Base-by-base conservation (phyloP, 139 green algal species). In the Gonium pectorale region DNA sequence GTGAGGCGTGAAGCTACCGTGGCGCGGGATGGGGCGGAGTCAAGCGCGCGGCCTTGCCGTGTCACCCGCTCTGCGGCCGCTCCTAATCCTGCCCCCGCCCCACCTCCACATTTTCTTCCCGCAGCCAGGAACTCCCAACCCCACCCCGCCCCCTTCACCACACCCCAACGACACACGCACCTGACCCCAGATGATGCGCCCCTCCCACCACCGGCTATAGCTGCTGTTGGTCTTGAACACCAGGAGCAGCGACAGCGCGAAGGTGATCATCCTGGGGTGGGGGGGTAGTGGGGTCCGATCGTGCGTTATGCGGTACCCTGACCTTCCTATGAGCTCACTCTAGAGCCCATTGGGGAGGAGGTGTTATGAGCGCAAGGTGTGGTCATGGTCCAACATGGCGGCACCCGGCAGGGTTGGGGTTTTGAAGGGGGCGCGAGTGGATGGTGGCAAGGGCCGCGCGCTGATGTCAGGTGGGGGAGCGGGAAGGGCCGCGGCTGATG, bases 181-280 rank as follows among this genome's bases (percentile, higher is more conserved):
- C 86, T 89, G 77, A 0, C 88, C 88, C 88, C 88, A 91, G 15
- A 89, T 80, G 38, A 91, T 85, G 9, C 88, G 84, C 2, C 84
- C 90, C 75, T 93, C 90, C 90, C 90, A 93, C 90, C 90, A 93
- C 19, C 90, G 86, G 2, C 85, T 75, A 68, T 91, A 93, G 22
- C 73, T 87, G 72, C 49, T 80, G 87, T 93, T 93, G 26, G 90
- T 93, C 43, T 89, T 90, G 86, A 93, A 93, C 59, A 93, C 90
- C 83, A 92, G 86, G 68, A 93, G 90, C 70, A 93, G 82, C 11
- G 90, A 90, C 29, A 93, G 79, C 21, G 90, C 90, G 75, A 93
- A 93, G 0, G 87, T 93, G 54, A 91, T 83, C n/a, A 89, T 87
- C 67, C 62, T 86, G 63, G 17, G 64, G 35, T 27, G 29, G 2